A percentile compares a stretch with the other conserved stretches of the same genome.
Conservation (phyloP, 140 eudicot species). For the Erigeron philadelphicus region DNA sequence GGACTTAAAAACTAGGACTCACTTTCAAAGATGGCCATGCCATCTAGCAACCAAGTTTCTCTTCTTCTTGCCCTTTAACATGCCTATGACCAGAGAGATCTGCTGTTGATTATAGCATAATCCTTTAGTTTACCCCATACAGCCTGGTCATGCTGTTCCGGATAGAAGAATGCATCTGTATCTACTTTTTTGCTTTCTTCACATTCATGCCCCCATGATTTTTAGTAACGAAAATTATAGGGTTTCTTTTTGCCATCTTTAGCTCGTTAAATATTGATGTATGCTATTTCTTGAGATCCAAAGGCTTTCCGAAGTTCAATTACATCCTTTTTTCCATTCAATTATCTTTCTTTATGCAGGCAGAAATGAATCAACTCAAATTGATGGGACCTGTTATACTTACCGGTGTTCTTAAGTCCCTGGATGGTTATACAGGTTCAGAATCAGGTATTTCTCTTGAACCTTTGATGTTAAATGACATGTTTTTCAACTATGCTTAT, state of each 20-base stretch:
- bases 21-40: too few species aligned
- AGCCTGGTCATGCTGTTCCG: not conserved
- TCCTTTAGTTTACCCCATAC: not conserved
- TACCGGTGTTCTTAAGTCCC: constrained; percentile 73
- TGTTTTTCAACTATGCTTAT: not conserved
- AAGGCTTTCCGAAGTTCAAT: not conserved
- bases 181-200: not conserved
- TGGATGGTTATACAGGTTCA: constrained; percentile 53
- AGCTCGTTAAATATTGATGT: constrained; percentile 13
- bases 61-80: too few species aligned
- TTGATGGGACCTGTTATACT: constrained; percentile 94
- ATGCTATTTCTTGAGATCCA: constrained; percentile 10
- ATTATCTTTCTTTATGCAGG: constrained; percentile 43
- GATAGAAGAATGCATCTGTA: constrained; percentile 4
- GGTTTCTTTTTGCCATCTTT: constrained; percentile 1
- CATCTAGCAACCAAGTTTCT: too few species aligned
- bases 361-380: constrained; percentile 76
- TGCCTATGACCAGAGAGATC: too few species aligned
- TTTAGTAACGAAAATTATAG: not conserved
- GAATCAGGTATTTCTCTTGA: constrained; percentile 63
- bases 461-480: constrained; percentile 15
- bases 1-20: too few species aligned
- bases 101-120: too few species aligned
- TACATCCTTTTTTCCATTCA: constrained; percentile 14
- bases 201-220: constrained; percentile 9